phyloP scores from a whole-genome alignment of 2,329 filamentous ascomycete species.

The Aureobasidium melanogenum region DNA sequence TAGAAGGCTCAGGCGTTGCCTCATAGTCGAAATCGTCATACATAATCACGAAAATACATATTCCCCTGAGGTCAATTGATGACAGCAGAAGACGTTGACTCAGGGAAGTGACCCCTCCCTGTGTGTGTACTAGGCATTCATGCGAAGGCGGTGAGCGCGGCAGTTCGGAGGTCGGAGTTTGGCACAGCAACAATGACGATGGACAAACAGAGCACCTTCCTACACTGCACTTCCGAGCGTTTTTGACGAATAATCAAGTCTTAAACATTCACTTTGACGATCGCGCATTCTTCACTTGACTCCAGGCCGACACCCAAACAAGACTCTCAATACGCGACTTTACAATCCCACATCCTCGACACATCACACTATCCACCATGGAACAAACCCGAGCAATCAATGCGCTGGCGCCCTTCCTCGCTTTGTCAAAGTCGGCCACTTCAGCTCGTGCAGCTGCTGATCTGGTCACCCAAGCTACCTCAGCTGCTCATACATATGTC shows the following conservation, averaged over 20 bases:
- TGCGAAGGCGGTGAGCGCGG: neutral
- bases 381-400: slow-evolving; percentile 59
- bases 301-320: neutral
- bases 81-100: too few species aligned
- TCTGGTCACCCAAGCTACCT: slow-evolving; percentile 78
- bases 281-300: neutral
- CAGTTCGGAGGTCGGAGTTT: slow-evolving; percentile 5
- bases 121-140: too few species aligned
- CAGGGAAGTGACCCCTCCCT: neutral
- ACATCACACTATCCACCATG: slow-evolving; percentile 40
- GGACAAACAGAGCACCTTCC: slow-evolving; percentile 5
- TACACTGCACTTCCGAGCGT: neutral
- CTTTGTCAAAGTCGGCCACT: slow-evolving; percentile 75
- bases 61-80: too few species aligned
- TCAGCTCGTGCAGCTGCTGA: slow-evolving; percentile 79
- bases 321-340: neutral
- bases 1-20: too few species aligned
- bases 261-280: neutral
- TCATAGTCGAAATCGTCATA: too few species aligned
- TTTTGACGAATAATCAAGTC: neutral
- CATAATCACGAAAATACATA: too few species aligned
- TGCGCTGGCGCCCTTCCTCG: slow-evolving; percentile 72
- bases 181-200: neutral
- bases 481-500: slow-evolving; percentile 80
- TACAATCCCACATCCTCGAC: neutral